phyloP scores from a whole-genome alignment of 768 basidiomycete species.

The Russula compacta region DNA sequence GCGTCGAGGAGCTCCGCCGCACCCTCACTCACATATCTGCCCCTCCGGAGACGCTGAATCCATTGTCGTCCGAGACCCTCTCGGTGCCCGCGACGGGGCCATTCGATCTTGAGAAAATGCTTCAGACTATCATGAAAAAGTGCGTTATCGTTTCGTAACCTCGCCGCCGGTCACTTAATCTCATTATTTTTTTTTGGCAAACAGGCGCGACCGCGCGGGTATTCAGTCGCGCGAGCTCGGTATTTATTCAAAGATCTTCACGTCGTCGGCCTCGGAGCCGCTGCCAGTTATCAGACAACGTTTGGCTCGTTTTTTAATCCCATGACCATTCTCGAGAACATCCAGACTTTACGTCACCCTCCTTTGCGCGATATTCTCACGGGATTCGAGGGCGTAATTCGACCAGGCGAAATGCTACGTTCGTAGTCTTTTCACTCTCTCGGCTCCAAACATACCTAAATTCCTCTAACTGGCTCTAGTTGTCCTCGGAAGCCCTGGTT shows the following conservation, averaged over 20 bases:
- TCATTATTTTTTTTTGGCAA: background rate
- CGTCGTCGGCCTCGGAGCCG: conserved; percentile 50
- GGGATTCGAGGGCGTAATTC: conserved; percentile 47
- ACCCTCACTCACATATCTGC: conserved; percentile 27
- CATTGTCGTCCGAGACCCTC: conserved; percentile 21
- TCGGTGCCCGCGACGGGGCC: conserved; percentile 19
- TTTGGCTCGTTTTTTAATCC: conserved; percentile 59
- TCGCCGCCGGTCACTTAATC: background rate
- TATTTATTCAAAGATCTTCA: conserved; percentile 50
- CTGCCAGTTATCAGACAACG: conserved; percentile 47
- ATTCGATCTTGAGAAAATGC: conserved; percentile 27
- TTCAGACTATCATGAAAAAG: conserved; percentile 22
- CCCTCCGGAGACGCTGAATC: background rate
- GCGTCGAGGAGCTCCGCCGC: conserved; percentile 34
- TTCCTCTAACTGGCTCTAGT: conserved; percentile 33
- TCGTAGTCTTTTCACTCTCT: conserved; percentile 26
- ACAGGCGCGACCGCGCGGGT: conserved; percentile 40
- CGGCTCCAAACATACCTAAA: background rate
- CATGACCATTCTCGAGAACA: conserved; percentile 31
- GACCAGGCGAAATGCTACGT: conserved; percentile 64
- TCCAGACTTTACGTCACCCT: conserved; percentile 48
- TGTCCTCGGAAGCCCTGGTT: conserved; percentile 77
- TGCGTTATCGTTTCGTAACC: background rate
- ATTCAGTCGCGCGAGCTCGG: conserved; percentile 49
- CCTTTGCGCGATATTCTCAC: conserved; percentile 46